Base-by-base conservation (phyloP, 768 basidiomycete genomes). In the Steccherinum ochraceum region DNA sequence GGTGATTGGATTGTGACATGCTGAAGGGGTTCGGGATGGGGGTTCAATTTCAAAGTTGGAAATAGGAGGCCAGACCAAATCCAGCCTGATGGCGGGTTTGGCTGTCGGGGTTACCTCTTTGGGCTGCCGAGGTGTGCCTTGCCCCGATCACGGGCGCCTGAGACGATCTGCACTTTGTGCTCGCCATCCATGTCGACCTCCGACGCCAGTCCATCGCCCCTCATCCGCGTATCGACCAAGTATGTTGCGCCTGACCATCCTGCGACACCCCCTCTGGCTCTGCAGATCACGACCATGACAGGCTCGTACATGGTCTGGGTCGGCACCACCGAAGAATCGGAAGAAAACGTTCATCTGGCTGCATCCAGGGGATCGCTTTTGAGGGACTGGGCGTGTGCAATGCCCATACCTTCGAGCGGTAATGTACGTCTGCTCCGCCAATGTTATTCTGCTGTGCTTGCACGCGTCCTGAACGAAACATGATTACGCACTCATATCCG, bases 281-380 rank as follows among this genome's bases (percentile, higher is more conserved):
- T 92, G 50, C 84, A 88, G 55, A 70, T 85, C 53, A 89, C 82
- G 42, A 69, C 69, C 53, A 66, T 92, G 49, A 78, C 80, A 45
- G 81, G 81, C 58, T 83, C 85, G 50, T 89, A 84, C 67, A 89
- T 92, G 87, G 60, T 92, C 47, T 92, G 89, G 89, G 71, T 84
- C 25, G 88, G 89, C 1, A 71, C 67, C n/a, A 81, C 79, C 18
- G 76, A 78, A 23, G 70, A 68, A 39, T 45, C 64, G 40, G 67
- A 77, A 19, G 75, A 79, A 39, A 71, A 70, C 24, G 51, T 65
- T 45, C 64, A 69, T 47, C 72, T 70, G 49, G 80, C 80, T n/a
- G 68, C 77, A 0, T 63, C 67, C 40, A 68, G 69, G 30, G 89
- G 89, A 21, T 71, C 64, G 41, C 69, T 92, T 49, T 79, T 78